Base-by-base conservation (phyloP, 139 green algal genomes). In the Volvox africanus region DNA sequence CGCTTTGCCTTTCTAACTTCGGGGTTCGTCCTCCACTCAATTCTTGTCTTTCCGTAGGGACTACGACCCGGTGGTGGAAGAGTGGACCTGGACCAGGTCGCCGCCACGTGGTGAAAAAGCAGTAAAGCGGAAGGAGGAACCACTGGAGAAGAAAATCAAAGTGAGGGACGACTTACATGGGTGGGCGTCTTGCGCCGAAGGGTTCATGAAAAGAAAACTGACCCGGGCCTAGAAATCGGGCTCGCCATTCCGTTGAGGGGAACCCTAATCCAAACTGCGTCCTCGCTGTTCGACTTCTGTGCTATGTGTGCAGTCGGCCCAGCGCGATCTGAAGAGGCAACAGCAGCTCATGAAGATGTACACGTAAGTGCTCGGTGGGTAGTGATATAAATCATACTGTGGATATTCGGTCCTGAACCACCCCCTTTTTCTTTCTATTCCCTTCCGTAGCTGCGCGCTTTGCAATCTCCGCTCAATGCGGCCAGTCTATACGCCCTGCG, bases 61-160 rank as follows among this genome's bases (percentile, higher is more conserved):
- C 85, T 98, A 93, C 81, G 36, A 96, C 44, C 85, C 75, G 30
- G 86, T 80, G 18, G 93, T 93, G 80, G 22, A 93, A 77, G 28
- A 93, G 80, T 99, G 97, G 97, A 95, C 94, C 80, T 99, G 97
- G 97, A 76, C 94, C 2, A 87, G 91, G 62, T 82, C 93, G 9
- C 82, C 94, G 67, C 97, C 96, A 14, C 44, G 77, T 93, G 61
- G 91, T 89, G 80, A 91, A 77, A 92, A 95, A 55, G 87, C 37
- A 20, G 44, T 84, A 19, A 91, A 92, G 62, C 78, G 92, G 22
- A 71, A 88, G 62, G 96, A 96, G 92, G n/a, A n/a, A n/a, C 92
- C 92, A 78, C 82, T 94, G 33, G 93, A 92, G 81, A 95, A 96
- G 69, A 92, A 93, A 84, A 69, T 95, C 22, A 75, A 61, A 73